Base-by-base conservation (phyloP, 2,329 filamentous ascomycete genomes). In the Xylaria sp. region DNA sequence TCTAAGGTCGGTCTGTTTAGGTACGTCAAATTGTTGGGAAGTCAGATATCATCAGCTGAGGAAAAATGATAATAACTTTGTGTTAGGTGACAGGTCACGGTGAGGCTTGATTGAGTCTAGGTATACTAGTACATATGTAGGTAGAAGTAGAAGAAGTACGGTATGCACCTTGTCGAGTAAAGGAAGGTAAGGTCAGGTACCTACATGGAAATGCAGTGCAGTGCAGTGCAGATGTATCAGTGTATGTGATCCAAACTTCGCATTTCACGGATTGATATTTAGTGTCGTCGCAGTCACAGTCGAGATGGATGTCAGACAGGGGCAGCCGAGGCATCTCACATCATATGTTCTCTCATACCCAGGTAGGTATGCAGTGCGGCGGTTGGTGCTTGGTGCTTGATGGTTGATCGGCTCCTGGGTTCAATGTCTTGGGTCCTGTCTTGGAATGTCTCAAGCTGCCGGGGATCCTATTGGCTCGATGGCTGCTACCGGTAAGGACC, bases 381-480 rank as follows among this genome's bases (percentile, higher is more conserved):
- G 41, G 15, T 18, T 44, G 41, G 18, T 44, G 15, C 18, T 18
- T 18, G 41, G 41, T 18, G 25, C 52, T 41, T 39, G 52, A 52
- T 55, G 20, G 20, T 67, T 18, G 66, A 68, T 68, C 60, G 60
- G 9, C 60, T 64, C 5, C 65, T 64, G 50, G 65, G 65, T 67
- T 50, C 15, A n/a, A 37, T 52, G 48, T 51, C 59, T 58, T 56
- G 55, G 58, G 31, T 50, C 50, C 58, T 37, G 59, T 50, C 46
- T 41, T 37, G 46, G 46, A 46, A 62, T 25, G 39, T 58, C 34
- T 31, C 18, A 23, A 28, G 18, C 8, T 15, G 10, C 39, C 18
- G 44, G 34, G 34, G 9, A 48, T 56, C 8, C 39, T 13, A 70
- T 66, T 66, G 66, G 69, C 37, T 63, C 57, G 41, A 31, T 37